phyloP scores from a whole-genome alignment of 2,329 filamentous ascomycete species.

The Pseudogymnoascus sp. region DNA sequence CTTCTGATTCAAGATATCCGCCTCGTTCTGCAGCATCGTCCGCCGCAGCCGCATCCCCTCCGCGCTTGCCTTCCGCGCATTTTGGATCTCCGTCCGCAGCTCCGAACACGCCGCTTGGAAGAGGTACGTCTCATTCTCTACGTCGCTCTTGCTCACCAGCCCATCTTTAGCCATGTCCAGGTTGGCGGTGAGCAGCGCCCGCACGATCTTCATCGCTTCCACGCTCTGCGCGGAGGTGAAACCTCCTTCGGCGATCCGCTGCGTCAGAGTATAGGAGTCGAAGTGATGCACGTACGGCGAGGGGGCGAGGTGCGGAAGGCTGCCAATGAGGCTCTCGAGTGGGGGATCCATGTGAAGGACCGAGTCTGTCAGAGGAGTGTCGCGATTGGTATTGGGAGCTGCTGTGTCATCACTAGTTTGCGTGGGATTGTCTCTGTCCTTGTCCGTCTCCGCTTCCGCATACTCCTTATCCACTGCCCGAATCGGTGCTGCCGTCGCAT shows the following conservation, averaged over 20 bases:
- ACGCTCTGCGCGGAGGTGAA: constrained; percentile 70
- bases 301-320: constrained; percentile 59
- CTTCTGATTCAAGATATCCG: constrained; percentile 82
- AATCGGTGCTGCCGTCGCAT: neutral
- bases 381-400: constrained; percentile 19
- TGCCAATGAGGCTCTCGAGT: constrained; percentile 29
- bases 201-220: constrained; percentile 86
- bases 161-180: constrained; percentile 71
- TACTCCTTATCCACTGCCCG: constrained; percentile 8
- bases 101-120: constrained; percentile 93
- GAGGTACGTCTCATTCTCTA: constrained; percentile 91
- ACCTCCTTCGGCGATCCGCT: constrained; percentile 61
- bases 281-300: constrained; percentile 91
- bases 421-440: constrained; percentile 5
- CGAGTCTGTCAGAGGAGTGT: neutral
- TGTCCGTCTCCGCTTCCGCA: neutral
- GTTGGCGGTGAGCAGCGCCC: constrained; percentile 67
- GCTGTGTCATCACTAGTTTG: constrained; percentile 18
- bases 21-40: constrained; percentile 81
- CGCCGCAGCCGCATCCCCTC: constrained; percentile 78
- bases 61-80: constrained; percentile 65
- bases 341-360: constrained; percentile 32
- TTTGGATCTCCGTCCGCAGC: constrained; percentile 76
- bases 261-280: constrained; percentile 84
- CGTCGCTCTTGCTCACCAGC: constrained; percentile 81